Base-by-base conservation (phyloP, 257 asterid genomes). In the Fraxinus americana region DNA sequence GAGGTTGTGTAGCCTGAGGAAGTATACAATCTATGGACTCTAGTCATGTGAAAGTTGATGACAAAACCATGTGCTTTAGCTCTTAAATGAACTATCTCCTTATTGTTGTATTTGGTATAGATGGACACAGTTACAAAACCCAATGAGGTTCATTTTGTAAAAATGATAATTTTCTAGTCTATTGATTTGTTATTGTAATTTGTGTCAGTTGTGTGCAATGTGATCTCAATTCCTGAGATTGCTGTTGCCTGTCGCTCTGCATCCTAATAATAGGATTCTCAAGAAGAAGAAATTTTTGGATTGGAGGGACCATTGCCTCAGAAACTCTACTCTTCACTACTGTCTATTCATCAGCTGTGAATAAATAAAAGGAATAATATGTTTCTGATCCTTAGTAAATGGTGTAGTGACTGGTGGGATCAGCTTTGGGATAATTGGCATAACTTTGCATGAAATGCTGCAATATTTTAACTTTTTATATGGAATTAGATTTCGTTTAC, bases 41-140 rank as follows among this genome's bases (percentile, higher is more conserved):
- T 72, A 27, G 52, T 36, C 73, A 74, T 71, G 77, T 41, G 71
- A 13, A 23, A 14, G 38, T 75, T 50, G 72, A 9, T 71, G 23
- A 48, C 32, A 61, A 74, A 6, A 45, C 38, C 68, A 23, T 1
- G 57, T 54, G 27, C 39, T 59, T 48, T 48, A 32, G 25, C 65
- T 19, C 65, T 45, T 5, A 19, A 52, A 54, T 19, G 65, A 16
- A 17, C 17, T 7, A 12, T 48, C 25, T 54, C 65, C n/a, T 54
- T 19, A 54, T 17, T 16, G 61, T 16, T 14, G 21, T 50, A 50
- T 14, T 41, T 41, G 48, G 14, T 11, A 11, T 41, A 41, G 48
- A 41, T 2, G 16, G 48, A 41, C 48, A 10, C 48, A 39, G 48
- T 41, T 41, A 41, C 48, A 41, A 41, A 41, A 10, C 11, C 16